Evolutionary conservation across 2,329 filamentous ascomycete species (phyloP), one percentile per base, ranked within the genome.

Genomic region (Cytospora mali): DNA sequence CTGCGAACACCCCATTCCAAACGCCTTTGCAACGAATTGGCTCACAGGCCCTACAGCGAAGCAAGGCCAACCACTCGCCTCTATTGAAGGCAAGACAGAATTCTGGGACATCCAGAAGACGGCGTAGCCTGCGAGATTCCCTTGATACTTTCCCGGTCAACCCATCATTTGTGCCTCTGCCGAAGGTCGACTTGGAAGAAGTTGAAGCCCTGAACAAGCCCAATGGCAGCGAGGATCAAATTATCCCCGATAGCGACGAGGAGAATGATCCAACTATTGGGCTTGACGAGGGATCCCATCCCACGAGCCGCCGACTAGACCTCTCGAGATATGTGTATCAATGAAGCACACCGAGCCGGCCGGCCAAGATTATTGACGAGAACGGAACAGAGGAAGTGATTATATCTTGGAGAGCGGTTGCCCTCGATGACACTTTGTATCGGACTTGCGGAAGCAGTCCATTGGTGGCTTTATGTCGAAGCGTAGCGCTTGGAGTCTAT

Each of bases 21-120:
- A 85, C 84, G 0, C 83, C 84, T 3, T 73, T 86, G 4, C 82
- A 86, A 65, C 80, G 83, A 50, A 76, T 86, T 31, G 81, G 82
- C 18, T 76, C 75, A 33, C 77, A 75, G 63, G 83, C 83, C 1
- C 64, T 81, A 10, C 69, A 71, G 23, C 73, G 74, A 28, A 65
- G 64, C 28, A 74, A 68, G 35, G 61, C 23, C 18, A 70, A 33
- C 71, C 56, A 68, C 14, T 70, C 73, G 9, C 68, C 69, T 0
- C 66, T 62, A 3, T 68, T 72, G 55, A 59, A 62, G 14, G 66
- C 62, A 14, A 66, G 67, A 6, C 68, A 68, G 25, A 62, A 62
- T 1, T 68, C 64, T 6, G 71, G 70, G 51, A 66, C 64, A 10
- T 63, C 67, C 2, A 71, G 69, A 48, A 66, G 66, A 13, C 69